These are phyloP conservation scores for Candida glaebosa DNA, from an alignment of 805 yeast genomes.

Conservation along the genomic window DNA sequence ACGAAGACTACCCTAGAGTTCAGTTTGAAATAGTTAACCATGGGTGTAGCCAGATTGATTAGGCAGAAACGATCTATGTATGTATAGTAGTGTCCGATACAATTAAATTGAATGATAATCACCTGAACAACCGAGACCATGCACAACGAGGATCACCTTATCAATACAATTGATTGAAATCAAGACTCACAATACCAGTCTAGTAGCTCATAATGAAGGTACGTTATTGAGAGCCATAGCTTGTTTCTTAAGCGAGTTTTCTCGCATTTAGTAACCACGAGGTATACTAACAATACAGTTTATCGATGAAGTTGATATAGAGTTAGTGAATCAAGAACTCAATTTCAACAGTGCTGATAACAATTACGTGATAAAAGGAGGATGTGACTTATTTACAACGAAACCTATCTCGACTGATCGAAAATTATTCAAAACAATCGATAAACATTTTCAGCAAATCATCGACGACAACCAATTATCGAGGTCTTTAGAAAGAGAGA, in stretches of 20 bases:
- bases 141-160: too few relatives aligned
- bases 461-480: constrained; percentile 43
- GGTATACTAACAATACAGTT: constrained; percentile 48
- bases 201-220: constrained; percentile 13
- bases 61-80: not conserved
- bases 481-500: constrained; percentile 34
- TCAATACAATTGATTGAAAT: too few relatives aligned
- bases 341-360: constrained; percentile 53
- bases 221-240: too few relatives aligned
- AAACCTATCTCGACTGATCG: constrained; percentile 89
- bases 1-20: constrained; percentile 9
- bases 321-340: constrained; percentile 80
- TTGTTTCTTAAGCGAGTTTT: too few relatives aligned
- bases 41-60: constrained; percentile 14
- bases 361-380: constrained; percentile 63
- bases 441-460: constrained; percentile 65
- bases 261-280: constrained; percentile 4
- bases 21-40: constrained; percentile 15
- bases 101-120: not conserved
- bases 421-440: constrained; percentile 83
- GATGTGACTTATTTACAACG: constrained; percentile 91
- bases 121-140: constrained; percentile 3
- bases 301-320: constrained; percentile 91
- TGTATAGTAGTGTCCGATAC: not conserved
- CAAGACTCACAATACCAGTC: too few relatives aligned